Conservation (phyloP, 2,329 filamentous ascomycete species). For the Xylariaceae sp. region DNA sequence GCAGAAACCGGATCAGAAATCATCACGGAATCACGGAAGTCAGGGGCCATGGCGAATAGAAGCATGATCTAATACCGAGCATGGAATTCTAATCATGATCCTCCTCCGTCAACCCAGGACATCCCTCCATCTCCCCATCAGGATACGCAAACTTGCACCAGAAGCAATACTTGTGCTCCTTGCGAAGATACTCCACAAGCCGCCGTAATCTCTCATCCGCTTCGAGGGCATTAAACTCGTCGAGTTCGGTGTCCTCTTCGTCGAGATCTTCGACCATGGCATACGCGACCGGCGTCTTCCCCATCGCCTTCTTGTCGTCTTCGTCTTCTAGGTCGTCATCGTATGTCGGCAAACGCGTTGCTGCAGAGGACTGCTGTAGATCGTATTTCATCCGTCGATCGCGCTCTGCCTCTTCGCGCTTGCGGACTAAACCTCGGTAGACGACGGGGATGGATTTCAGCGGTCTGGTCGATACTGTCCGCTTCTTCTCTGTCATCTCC, state of each 20-base stretch:
- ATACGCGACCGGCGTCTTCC: slow-evolving; percentile 49
- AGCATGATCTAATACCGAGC: neutral
- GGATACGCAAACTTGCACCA: slow-evolving; percentile 89
- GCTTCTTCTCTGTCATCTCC: slow-evolving; percentile 26
- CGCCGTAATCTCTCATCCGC: slow-evolving; percentile 59
- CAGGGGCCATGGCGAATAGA: neutral
- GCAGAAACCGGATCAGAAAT: too few relatives aligned
- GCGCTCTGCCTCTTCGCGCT: slow-evolving; percentile 63
- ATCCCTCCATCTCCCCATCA: slow-evolving; percentile 72
- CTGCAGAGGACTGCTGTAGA: slow-evolving; percentile 56
- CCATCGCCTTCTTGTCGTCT: slow-evolving; percentile 66
- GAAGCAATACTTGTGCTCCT: slow-evolving; percentile 78
- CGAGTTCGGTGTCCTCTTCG: slow-evolving; percentile 73
- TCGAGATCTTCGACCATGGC: slow-evolving; percentile 64
- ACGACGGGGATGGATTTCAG: slow-evolving; percentile 68
- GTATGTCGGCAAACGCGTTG: slow-evolving; percentile 57
- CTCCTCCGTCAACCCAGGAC: slow-evolving; percentile 81
- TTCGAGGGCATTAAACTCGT: slow-evolving; percentile 68
- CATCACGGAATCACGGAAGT: too few relatives aligned
- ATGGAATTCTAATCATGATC: slow-evolving; percentile 54
- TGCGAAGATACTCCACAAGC: slow-evolving; percentile 64
- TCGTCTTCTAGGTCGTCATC: slow-evolving; percentile 64
- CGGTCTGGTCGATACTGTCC: slow-evolving; percentile 42
- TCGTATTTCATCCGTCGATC: slow-evolving; percentile 60
- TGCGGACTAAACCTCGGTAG: slow-evolving; percentile 69